Evolutionary conservation across 352 stramenopile species (phyloP), one percentile per base, ranked within the genome.

Genomic region (Peronospora belbahrii): DNA sequence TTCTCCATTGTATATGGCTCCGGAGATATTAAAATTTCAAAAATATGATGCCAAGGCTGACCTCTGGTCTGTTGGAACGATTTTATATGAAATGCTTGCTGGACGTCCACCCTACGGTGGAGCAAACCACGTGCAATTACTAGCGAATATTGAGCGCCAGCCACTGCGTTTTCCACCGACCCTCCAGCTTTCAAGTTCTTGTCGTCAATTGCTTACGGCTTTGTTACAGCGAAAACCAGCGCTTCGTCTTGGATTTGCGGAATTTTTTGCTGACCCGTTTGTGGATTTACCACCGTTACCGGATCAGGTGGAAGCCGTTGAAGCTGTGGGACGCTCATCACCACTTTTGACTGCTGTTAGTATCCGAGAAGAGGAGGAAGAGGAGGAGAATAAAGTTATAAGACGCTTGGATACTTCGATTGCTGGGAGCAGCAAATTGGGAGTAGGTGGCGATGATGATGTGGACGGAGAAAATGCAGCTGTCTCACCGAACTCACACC

Each of bases 11-110:
- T 98, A 98, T 58, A 98, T 98, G 95, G 95, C 95, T 14, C 95
- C 95, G 5, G 95, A 98, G 75, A 97, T 98, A 59, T 76, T 98
- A 47, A 76, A 82, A 56, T 85, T 88, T 38, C 68, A 96, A 43
- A 96, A 93, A 65, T 98, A 98, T 62, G 90, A 97, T 68, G 86
- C 88, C 20, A 98, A 98, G 57, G 94, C 94, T 6, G 95, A 98
- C 65, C 67, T 98, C 2, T 98, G 94, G 94, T 96, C 82, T 2
- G 91, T 97, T 2, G 95, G 95, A 24, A 94, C 88, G 6, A 96
- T 98, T 31, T 48, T 98, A 19, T 98, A 95, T 61, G 95, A 98
- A 72, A 97, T 98, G 84, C 74, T 98, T 51, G 76, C 88, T 0
- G 92, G 92, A 27, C 70, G 77, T n/a, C 90, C 92, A 13, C 94